Evolutionary conservation across 257 asterid genomes (phyloP), one percentile per base, ranked within the genome.

Genomic region (Gardenia jasminoides): DNA sequence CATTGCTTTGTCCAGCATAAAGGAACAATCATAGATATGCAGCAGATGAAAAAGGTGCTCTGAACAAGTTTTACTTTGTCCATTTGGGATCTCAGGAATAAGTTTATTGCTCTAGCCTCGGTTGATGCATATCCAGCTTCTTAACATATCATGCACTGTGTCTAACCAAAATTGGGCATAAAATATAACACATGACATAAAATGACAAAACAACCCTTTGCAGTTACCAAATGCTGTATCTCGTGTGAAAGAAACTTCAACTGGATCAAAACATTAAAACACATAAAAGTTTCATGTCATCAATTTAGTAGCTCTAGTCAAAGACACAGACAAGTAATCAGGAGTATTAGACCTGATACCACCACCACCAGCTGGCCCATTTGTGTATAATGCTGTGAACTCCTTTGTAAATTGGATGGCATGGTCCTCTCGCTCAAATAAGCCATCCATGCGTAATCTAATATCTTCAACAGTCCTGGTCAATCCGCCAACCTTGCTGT

Each of bases 301-400:
- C 17, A 39, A 30, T 54, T 46, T 15, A 61, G n/a, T 41, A 11
- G 67, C 56, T 26, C 43, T 65, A 28, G 9, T 50, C 36, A n/a
- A 39, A 65, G 65, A 79, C 19, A 69, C 54, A 78, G 46, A 79
- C 26, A 79, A 64, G 76, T 47, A 67, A n/a, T 3, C 30, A 59
- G 43, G 48, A 30, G 64, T 67, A 78, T 28, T 39, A 70, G 82
- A 84, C 85, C 99, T 93, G 97, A 95, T 90, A 80, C 99, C 98
- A 41, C 98, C 97, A 65, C 99, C 98, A 82, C 98, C 99, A 65
- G 99, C 98, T 74, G 99, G 99, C n/a, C 99, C 99, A 82, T 95
- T 95, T 84, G 98, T 96, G 90, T 96, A 96, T 76, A 96, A 85
- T 79, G 99, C 98, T 24, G 89, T 88, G 85, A 96, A 92, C 82